A percentile compares a stretch with the other conserved stretches of the same genome.
Evolutionary conservation across 495 filamentous ascomycete genomes (phyloP).

Genomic region (Penicillium salamii): DNA sequence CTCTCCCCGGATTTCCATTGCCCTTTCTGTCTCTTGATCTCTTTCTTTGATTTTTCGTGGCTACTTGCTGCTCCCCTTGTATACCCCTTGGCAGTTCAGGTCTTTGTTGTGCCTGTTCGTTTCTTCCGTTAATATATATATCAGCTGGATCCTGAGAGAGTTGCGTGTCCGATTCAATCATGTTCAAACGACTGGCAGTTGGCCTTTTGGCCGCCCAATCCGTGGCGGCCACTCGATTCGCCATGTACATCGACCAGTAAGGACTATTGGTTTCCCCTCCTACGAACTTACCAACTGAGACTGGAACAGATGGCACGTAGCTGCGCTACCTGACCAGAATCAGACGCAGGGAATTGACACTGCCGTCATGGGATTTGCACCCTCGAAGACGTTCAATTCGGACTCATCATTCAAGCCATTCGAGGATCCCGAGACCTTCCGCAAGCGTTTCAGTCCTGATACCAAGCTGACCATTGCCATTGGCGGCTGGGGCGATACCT

Average conservation of each 20-base stretch:
- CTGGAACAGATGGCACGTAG: conserved; percentile 24
- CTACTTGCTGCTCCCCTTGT: conserved; percentile 1
- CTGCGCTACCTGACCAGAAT: conserved; percentile 23
- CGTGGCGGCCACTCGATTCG: conserved; percentile 29
- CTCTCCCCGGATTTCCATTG: neutral
- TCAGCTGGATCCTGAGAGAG: neutral
- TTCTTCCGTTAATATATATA: too few species aligned
- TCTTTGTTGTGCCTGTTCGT: neutral
- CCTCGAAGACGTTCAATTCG: conserved; percentile 57
- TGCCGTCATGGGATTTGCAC: conserved; percentile 68
- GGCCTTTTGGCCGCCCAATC: conserved; percentile 34
- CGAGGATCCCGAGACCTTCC: conserved; percentile 53
- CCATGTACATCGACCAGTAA: conserved; percentile 43
- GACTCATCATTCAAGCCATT: conserved; percentile 55
- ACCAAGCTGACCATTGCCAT: conserved; percentile 70
- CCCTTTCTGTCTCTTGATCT: neutral
- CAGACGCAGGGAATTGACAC: conserved; percentile 42
- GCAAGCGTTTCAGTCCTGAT: conserved; percentile 53
- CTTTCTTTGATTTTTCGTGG: neutral
- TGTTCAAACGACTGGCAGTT: conserved; percentile 30
- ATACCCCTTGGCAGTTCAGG: neutral
- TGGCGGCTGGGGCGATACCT: conserved; percentile 70
- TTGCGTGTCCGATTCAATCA: conserved; percentile 6
- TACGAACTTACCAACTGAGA: neutral
- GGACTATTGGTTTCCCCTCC: neutral